A percentile compares a stretch with the other conserved stretches of the same genome.
These are phyloP conservation scores for Malus hybrid DNA, from an alignment of 331 rosid species.

Conservation along the genomic window DNA sequence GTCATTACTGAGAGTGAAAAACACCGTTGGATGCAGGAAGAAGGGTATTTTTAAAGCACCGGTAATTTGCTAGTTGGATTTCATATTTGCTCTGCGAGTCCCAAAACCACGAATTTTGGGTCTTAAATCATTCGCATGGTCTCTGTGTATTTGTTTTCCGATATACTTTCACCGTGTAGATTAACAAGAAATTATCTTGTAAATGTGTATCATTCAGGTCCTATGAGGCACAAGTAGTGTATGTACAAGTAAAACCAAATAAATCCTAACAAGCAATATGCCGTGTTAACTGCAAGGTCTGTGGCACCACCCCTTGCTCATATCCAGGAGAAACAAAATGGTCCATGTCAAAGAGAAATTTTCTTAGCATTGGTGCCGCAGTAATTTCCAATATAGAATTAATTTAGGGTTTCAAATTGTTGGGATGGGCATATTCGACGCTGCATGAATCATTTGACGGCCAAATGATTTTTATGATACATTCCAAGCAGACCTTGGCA, in stretches of 20 bases:
- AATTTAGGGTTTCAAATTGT: background rate
- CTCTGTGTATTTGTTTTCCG: background rate
- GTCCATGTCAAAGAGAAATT: slow-evolving; percentile 69
- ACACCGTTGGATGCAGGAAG: slow-evolving; percentile 93
- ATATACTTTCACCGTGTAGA: background rate
- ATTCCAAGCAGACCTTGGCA: background rate
- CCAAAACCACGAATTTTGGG: background rate
- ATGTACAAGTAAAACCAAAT: slow-evolving; percentile 49
- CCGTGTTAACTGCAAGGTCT: slow-evolving; percentile 63
- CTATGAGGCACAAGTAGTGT: slow-evolving; percentile 81
- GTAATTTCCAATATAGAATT: slow-evolving; percentile 47
- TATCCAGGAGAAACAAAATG: slow-evolving; percentile 50
- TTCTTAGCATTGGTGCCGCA: slow-evolving; percentile 89
- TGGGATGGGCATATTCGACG: background rate
- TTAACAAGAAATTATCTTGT: background rate
- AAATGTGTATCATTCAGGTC: slow-evolving; percentile 42
- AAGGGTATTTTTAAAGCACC: slow-evolving; percentile 72
- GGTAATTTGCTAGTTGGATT: slow-evolving; percentile 28
- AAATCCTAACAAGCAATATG: slow-evolving; percentile 46
- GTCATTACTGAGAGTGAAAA: slow-evolving; percentile 92
- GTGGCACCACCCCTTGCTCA: slow-evolving; percentile 37
- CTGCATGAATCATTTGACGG: background rate
- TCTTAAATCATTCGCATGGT: background rate
- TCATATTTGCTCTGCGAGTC: background rate
- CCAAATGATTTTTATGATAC: background rate